phyloP scores from a whole-genome alignment of 176 grass and related monocot genomes.

The Triticum dicoccoides region DNA sequence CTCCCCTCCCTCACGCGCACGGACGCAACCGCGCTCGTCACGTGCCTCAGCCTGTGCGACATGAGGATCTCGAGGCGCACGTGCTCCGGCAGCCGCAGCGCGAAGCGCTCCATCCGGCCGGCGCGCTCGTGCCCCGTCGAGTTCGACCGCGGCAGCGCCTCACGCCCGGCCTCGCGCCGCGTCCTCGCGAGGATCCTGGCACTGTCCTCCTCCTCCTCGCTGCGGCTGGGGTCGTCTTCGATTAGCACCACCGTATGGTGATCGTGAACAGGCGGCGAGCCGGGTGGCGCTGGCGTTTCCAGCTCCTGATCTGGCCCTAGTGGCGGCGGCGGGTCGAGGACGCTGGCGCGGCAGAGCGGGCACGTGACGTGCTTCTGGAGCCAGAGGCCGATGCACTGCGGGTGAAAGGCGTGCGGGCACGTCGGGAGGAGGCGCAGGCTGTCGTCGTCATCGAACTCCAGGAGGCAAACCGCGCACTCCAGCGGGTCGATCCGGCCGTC shows the following conservation, averaged over 20 bases:
- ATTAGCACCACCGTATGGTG: neutral
- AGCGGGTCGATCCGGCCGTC: conserved; percentile 6
- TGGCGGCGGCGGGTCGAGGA: conserved; percentile 27
- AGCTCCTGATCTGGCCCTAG: too few species aligned
- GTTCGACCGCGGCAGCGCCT: conserved; percentile 30
- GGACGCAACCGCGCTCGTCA: conserved; percentile 40
- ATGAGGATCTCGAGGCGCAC: conserved; percentile 47
- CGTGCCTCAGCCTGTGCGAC: conserved; percentile 47
- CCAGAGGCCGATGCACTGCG: conserved; percentile 61
- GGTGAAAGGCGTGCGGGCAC: conserved; percentile 61
- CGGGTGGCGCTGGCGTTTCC: neutral
- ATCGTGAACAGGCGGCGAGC: neutral
- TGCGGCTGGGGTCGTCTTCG: neutral
- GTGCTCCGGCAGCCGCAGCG: conserved; percentile 51
- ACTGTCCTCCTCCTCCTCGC: conserved; percentile 5
- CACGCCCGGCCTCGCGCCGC: conserved; percentile 14
- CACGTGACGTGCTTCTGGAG: conserved; percentile 48
- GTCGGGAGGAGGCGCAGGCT: conserved; percentile 51
- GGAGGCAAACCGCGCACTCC: conserved; percentile 63
- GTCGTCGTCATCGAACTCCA: conserved; percentile 52
- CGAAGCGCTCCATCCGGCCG: conserved; percentile 32
- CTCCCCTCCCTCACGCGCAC: conserved; percentile 22
- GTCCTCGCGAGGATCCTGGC: conserved; percentile 10
- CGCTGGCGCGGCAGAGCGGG: conserved; percentile 45
- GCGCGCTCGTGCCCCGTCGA: conserved; percentile 29